phyloP scores from a whole-genome alignment of 1,139 yeast genomes.

The Hemisphaericaspora subhashii region DNA sequence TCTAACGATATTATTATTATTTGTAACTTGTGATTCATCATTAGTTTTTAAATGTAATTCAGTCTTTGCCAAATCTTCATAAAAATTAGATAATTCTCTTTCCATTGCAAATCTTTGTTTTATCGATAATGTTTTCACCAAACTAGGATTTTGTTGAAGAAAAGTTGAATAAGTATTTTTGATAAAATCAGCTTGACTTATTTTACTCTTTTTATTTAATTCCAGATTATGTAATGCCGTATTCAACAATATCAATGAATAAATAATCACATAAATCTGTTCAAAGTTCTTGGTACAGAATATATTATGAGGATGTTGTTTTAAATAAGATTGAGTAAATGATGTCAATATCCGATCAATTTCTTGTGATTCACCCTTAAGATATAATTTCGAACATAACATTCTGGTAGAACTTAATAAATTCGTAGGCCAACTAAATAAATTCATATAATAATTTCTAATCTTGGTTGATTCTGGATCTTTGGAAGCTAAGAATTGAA shows the following conservation, averaged over 20 bases:
- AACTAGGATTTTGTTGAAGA: slow-evolving; percentile 35
- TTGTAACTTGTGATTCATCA: background rate
- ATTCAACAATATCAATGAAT: slow-evolving; percentile 71
- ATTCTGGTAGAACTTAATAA: slow-evolving; percentile 56
- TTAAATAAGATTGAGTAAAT: slow-evolving; percentile 67
- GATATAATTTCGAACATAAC: slow-evolving; percentile 63
- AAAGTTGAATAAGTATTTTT: slow-evolving; percentile 54
- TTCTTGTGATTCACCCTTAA: slow-evolving; percentile 84
- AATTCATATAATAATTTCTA: slow-evolving; percentile 47
- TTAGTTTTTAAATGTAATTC: slow-evolving; percentile 44
- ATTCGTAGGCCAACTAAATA: slow-evolving; percentile 50
- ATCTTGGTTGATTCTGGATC: slow-evolving; percentile 44
- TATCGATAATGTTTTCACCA: slow-evolving; percentile 31
- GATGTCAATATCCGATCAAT: slow-evolving; percentile 73
- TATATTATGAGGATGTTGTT: slow-evolving; percentile 48
- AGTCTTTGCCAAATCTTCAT: slow-evolving; percentile 38
- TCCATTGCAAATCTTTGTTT: slow-evolving; percentile 45
- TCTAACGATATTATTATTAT: slow-evolving; percentile 11
- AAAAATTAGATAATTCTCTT: slow-evolving; percentile 41
- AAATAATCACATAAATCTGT: slow-evolving; percentile 70
- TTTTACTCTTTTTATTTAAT: slow-evolving; percentile 39
- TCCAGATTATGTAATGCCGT: slow-evolving; percentile 63
- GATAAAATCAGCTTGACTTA: slow-evolving; percentile 51
- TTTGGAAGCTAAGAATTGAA: slow-evolving; percentile 44
- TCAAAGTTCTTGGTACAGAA: slow-evolving; percentile 56